Percentiles rank a stretch among this genome's conserved stretches.
These are phyloP conservation scores for Pelargonium citronellum DNA, from an alignment of 441 rosid species.

Conservation along the genomic window DNA sequence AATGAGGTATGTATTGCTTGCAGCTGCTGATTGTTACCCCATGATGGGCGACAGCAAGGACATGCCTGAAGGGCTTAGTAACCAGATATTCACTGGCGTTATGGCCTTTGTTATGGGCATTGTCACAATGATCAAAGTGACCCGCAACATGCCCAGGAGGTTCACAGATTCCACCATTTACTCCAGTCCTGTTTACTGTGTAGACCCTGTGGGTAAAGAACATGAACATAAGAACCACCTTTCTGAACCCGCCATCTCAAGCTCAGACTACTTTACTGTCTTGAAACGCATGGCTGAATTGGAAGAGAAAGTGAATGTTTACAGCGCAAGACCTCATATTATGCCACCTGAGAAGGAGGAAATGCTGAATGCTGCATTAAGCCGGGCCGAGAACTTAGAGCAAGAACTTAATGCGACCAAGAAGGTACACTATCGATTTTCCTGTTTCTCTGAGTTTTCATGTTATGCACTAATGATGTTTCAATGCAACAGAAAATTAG, in stretches of 20 bases:
- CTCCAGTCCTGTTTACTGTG: conserved; percentile 37
- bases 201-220: conserved; percentile 32
- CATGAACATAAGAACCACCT: conserved; percentile 19
- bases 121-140: conserved; percentile 62
- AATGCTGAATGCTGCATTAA: conserved; percentile 55
- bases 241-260: conserved; percentile 31
- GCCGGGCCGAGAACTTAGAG: conserved; percentile 58
- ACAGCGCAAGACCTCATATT: conserved; percentile 42
- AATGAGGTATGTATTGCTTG: conserved; percentile 15
- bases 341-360: conserved; percentile 75
- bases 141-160: conserved; percentile 64
- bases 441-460: background rate
- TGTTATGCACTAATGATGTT: background rate
- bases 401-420: conserved; percentile 64
- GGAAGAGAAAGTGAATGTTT: conserved; percentile 53
- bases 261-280: conserved; percentile 46
- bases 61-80: conserved; percentile 37
- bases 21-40: conserved; percentile 31
- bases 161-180: conserved; percentile 51
- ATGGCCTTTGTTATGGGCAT: conserved; percentile 79
- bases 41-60: conserved; percentile 24
- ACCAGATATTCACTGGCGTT: conserved; percentile 57
- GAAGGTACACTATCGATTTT: conserved; percentile 39
- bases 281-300: conserved; percentile 71
- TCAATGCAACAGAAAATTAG: background rate